Evolutionary conservation across 306 rosid genomes (phyloP).

Genomic region (Lotus japonicus): DNA sequence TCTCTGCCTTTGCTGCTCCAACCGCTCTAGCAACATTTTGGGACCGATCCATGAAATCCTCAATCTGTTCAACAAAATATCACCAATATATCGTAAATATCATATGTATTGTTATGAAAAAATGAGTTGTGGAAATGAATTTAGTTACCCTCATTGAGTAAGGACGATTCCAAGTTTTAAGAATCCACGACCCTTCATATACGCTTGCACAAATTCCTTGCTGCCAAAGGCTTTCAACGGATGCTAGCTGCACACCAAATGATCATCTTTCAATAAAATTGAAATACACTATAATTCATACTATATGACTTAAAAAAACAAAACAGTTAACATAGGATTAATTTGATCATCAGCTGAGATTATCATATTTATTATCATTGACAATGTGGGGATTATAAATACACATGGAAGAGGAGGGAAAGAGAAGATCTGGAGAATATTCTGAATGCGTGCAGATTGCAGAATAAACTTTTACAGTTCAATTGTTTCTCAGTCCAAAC

Average conservation of each 20-base stretch:
- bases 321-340: not conserved
- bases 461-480: not conserved
- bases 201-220: slow-evolving; percentile 32
- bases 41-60: slow-evolving; percentile 40
- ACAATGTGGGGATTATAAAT: not conserved
- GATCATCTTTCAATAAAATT: slow-evolving; percentile 4
- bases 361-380: not conserved
- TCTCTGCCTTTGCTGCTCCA: slow-evolving; percentile 13
- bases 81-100: not conserved
- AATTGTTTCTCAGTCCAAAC: not conserved
- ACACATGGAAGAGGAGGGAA: not conserved
- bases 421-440: not conserved
- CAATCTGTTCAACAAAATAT: slow-evolving; percentile 33
- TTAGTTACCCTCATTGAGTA: slow-evolving; percentile 32
- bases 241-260: slow-evolving; percentile 35
- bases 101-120: not conserved
- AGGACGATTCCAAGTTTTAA: slow-evolving; percentile 21
- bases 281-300: not conserved
- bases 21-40: slow-evolving; percentile 41
- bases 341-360: not conserved
- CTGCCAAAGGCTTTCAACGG: slow-evolving; percentile 46
- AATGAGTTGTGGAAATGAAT: not conserved
- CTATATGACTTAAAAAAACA: not conserved
- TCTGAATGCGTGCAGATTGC: not conserved
- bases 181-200: slow-evolving; percentile 38